phyloP scores from a whole-genome alignment of 192 early-diverging fungal species.

The Umbelopsis vinacea region DNA sequence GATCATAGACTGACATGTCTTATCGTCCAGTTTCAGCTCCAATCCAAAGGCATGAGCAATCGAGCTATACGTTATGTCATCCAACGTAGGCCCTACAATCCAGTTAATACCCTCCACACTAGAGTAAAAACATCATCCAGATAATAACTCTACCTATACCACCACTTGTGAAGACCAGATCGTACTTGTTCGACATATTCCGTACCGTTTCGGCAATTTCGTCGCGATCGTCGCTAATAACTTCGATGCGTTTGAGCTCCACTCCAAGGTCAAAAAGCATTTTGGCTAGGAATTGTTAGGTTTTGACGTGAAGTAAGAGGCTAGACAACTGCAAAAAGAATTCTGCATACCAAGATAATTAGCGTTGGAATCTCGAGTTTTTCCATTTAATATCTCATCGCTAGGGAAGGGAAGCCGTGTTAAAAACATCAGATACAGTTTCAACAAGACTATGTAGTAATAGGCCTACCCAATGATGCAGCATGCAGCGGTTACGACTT shows the following conservation, averaged over 20 bases:
- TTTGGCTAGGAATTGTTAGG: slow-evolving; percentile 42
- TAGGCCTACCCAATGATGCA: slow-evolving; percentile 14
- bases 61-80: slow-evolving; percentile 70
- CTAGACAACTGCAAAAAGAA: not conserved
- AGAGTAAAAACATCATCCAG: not conserved
- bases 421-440: not conserved
- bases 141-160: slow-evolving; percentile 60
- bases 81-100: slow-evolving; percentile 58
- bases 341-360: slow-evolving; percentile 45
- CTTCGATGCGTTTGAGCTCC: slow-evolving; percentile 57
- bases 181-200: slow-evolving; percentile 49
- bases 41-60: slow-evolving; percentile 62
- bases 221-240: slow-evolving; percentile 54
- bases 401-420: slow-evolving; percentile 30
- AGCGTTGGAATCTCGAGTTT: slow-evolving; percentile 69
- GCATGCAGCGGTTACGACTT: slow-evolving; percentile 7
- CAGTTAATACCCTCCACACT: not conserved
- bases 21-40: slow-evolving; percentile 54
- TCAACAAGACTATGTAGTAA: not conserved
- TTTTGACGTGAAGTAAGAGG: not conserved
- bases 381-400: slow-evolving; percentile 77
- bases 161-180: slow-evolving; percentile 74
- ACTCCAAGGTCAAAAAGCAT: slow-evolving; percentile 67
- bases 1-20: slow-evolving; percentile 62
- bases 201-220: slow-evolving; percentile 52